Evolutionary conservation across 75 land plant genomes (phyloP).

Genomic region (Sequoiadendron giganteum): DNA sequence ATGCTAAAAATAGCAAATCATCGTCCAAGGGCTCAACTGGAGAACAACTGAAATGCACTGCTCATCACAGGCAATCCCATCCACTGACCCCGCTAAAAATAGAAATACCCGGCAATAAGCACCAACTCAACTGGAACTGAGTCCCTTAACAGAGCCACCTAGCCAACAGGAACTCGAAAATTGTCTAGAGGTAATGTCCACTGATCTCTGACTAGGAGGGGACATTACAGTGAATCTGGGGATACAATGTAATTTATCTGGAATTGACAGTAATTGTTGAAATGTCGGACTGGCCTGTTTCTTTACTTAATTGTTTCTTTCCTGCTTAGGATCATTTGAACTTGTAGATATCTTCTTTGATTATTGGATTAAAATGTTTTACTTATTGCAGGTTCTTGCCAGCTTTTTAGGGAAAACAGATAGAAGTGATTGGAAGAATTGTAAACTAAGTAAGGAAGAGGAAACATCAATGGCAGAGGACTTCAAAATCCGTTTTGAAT

Average conservation of each 20-base stretch:
- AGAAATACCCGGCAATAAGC: no score
- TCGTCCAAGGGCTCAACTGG: no score
- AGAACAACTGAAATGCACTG: no score
- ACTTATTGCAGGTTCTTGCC: constrained; percentile 78
- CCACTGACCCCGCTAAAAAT: no score
- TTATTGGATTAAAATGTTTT: background rate
- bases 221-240: no score
- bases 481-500: constrained; percentile 69
- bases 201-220: no score
- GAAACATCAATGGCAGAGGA: constrained; percentile 68
- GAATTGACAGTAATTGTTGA: background rate
- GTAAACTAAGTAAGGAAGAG: constrained; percentile 70
- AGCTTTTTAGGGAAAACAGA: constrained; percentile 72
- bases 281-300: background rate
- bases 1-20: no score
- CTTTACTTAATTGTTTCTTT: background rate
- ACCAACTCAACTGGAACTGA: no score
- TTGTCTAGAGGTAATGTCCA: no score
- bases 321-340: background rate
- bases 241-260: background rate
- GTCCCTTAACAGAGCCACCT: no score
- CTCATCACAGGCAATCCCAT: no score
- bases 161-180: no score
- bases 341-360: background rate
- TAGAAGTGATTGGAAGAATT: constrained; percentile 93